phyloP scores from a whole-genome alignment of 192 early-diverging fungal species.

The Pilobolus umbonatus region DNA sequence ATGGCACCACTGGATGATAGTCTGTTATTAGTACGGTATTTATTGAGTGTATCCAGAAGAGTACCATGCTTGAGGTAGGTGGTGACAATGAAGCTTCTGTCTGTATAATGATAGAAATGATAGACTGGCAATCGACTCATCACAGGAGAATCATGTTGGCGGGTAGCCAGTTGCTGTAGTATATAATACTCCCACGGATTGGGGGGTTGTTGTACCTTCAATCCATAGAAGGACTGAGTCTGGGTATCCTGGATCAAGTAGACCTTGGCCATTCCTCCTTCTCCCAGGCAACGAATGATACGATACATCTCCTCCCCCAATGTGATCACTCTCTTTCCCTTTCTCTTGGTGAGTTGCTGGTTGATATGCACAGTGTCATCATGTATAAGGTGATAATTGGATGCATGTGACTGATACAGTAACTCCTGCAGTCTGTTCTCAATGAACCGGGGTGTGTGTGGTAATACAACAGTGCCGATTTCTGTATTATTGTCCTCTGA shows the following conservation, averaged over 20 bases:
- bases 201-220: constrained; percentile 27
- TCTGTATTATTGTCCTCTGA: too few relatives aligned
- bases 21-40: not conserved
- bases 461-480: too few relatives aligned
- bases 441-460: too few relatives aligned
- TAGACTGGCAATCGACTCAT: not conserved
- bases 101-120: constrained; percentile 14
- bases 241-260: not conserved
- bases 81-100: constrained; percentile 23
- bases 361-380: too few relatives aligned
- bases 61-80: constrained; percentile 20
- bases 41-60: constrained; percentile 21
- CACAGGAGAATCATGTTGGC: not conserved
- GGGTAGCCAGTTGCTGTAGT: constrained; percentile 15
- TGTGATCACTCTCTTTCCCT: too few relatives aligned
- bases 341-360: too few relatives aligned
- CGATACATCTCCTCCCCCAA: too few relatives aligned
- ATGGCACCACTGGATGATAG: constrained; percentile 13
- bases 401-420: too few relatives aligned
- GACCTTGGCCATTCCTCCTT: constrained; percentile 16
- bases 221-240: not conserved
- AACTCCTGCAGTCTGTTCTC: too few relatives aligned
- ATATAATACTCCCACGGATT: constrained; percentile 31
- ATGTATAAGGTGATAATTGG: too few relatives aligned
- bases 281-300: too few relatives aligned